Conservation (phyloP, 768 basidiomycete genomes). For the Cubamyces sp. region DNA sequence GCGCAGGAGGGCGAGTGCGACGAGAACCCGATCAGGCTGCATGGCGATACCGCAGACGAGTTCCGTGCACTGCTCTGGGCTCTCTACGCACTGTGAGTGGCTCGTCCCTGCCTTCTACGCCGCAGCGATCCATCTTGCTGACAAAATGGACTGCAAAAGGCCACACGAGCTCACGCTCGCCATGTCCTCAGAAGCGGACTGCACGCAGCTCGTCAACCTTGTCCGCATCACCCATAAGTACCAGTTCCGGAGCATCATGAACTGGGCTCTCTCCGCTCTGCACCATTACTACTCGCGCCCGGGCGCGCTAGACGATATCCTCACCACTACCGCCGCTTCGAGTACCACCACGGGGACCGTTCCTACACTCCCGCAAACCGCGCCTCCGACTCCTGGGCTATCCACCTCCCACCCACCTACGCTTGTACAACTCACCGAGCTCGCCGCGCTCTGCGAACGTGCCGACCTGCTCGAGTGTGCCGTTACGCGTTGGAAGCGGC, state of each 20-base stretch:
- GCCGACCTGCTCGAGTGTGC: slow-evolving; percentile 47
- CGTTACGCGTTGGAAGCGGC: slow-evolving; percentile 50
- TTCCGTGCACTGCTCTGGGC: slow-evolving; percentile 59
- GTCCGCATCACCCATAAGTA: slow-evolving; percentile 54
- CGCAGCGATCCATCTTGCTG: slow-evolving; percentile 1
- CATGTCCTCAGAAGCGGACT: slow-evolving; percentile 46
- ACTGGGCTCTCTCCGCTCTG: slow-evolving; percentile 49
- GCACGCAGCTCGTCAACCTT: slow-evolving; percentile 50
- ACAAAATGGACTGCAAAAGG: slow-evolving; percentile 37
- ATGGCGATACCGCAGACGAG: slow-evolving; percentile 50
- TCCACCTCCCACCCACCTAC: slow-evolving; percentile 32
- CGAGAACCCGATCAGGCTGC: slow-evolving; percentile 52
- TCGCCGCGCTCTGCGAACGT: slow-evolving; percentile 54
- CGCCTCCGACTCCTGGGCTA: slow-evolving; percentile 1
- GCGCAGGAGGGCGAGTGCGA: slow-evolving; percentile 52
- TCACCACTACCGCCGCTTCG: slow-evolving; percentile 15
- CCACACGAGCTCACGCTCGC: slow-evolving; percentile 50
- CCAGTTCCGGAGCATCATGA: slow-evolving; percentile 48
- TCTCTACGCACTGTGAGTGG: slow-evolving; percentile 54
- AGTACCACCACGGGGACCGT: slow-evolving; percentile 3
- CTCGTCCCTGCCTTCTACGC: background rate
- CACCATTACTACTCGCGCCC: slow-evolving; percentile 42
- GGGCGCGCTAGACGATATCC: slow-evolving; percentile 34
- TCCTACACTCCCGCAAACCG: slow-evolving; percentile 27
- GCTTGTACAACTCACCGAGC: slow-evolving; percentile 54